These are phyloP conservation scores for Articulospora tetracladia DNA, from an alignment of 495 filamentous ascomycete species.

Conservation along the genomic window DNA sequence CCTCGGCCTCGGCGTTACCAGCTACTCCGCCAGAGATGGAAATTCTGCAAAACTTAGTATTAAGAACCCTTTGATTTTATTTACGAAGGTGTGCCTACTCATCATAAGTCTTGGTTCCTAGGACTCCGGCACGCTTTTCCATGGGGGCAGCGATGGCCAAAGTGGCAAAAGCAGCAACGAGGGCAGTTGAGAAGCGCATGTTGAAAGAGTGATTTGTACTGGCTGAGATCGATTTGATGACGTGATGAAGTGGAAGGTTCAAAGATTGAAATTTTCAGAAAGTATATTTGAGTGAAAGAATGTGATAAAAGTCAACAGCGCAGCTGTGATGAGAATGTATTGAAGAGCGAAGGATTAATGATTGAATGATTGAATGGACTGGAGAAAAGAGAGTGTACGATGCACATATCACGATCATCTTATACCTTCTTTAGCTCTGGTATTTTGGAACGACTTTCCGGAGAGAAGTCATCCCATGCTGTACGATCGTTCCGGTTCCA, in stretches of 20 bases:
- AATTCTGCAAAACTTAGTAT: conserved; percentile 20
- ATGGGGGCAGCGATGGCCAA: background rate
- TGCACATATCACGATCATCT: background rate
- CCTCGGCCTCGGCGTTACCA: conserved; percentile 30
- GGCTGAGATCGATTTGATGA: background rate
- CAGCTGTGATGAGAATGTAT: conserved; percentile 1
- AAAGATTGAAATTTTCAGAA: background rate
- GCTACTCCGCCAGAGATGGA: conserved; percentile 38
- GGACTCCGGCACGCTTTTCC: conserved; percentile 5
- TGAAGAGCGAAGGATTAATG: background rate
- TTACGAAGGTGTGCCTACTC: background rate
- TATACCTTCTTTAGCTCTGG: background rate
- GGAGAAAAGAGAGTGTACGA: background rate
- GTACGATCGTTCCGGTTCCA: background rate
- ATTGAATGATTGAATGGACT: conserved; percentile 3
- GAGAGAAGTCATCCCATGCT: background rate
- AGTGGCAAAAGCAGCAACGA: background rate
- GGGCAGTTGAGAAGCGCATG: conserved; percentile 10
- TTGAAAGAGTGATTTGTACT: background rate
- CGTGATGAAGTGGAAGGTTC: background rate
- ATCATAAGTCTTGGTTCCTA: conserved; percentile 11
- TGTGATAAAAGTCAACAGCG: background rate
- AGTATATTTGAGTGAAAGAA: background rate
- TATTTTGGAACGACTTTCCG: background rate
- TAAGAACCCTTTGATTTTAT: background rate